These are phyloP conservation scores for Pueraria montana DNA, from an alignment of 306 rosid species.

Conservation along the genomic window DNA sequence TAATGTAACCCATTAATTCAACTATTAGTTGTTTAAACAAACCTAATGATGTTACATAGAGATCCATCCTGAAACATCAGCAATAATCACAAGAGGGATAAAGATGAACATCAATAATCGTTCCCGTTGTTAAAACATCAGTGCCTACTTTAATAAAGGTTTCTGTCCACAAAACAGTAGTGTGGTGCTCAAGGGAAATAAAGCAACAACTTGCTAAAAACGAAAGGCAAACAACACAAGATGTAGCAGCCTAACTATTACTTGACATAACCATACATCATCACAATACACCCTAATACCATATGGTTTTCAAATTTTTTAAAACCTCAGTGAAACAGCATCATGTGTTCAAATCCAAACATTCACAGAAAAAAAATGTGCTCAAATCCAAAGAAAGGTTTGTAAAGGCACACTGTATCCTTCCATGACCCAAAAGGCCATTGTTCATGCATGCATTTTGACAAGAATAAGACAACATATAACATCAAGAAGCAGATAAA, in stretches of 20 bases:
- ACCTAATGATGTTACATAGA: not conserved
- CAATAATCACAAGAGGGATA: constrained; percentile 31
- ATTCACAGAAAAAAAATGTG: no score
- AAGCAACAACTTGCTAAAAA: constrained; percentile 23
- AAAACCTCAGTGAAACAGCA: not conserved
- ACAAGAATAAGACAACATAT: constrained; percentile 17
- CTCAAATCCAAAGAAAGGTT: constrained; percentile 23
- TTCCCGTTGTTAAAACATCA: constrained; percentile 22
- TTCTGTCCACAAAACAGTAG: constrained; percentile 34
- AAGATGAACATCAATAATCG: constrained; percentile 34
- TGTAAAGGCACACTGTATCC: constrained; percentile 9
- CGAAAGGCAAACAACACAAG: constrained; percentile 33
- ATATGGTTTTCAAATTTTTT: constrained; percentile 16
- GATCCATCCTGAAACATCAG: constrained; percentile 25
- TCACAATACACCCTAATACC: not conserved
- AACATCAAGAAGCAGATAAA: constrained; percentile 36
- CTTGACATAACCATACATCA: not conserved
- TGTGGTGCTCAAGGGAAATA: constrained; percentile 38
- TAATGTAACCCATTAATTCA: constrained; percentile 28
- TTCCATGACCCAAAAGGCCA: constrained; percentile 28
- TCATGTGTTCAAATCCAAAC: constrained; percentile 27
- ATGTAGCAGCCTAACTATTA: constrained; percentile 25
- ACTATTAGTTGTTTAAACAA: constrained; percentile 37
- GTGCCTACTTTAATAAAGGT: constrained; percentile 13
- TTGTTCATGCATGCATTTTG: constrained; percentile 34